These are phyloP conservation scores for Mycena galericulata DNA, from an alignment of 768 basidiomycete genomes.

Conservation along the genomic window DNA sequence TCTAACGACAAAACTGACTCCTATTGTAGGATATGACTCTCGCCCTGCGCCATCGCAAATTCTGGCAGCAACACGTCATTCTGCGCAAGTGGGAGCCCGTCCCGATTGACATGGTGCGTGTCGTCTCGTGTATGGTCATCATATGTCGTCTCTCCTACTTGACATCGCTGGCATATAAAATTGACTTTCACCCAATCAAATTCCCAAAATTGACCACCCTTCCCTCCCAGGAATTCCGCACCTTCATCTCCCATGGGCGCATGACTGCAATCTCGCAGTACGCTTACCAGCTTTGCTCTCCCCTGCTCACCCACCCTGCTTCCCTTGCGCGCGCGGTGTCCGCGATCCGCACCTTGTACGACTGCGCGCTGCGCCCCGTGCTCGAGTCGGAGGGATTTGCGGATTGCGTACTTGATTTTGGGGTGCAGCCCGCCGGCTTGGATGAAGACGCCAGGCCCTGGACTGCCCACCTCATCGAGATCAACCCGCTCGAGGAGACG, in stretches of 20 bases:
- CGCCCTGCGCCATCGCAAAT: slow-evolving; percentile 27
- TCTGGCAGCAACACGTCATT: slow-evolving; percentile 31
- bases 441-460: background rate
- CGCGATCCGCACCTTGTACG: slow-evolving; percentile 8
- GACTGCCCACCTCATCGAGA: slow-evolving; percentile 25
- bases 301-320: slow-evolving; percentile 1
- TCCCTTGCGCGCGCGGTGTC: background rate
- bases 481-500: slow-evolving; percentile 36
- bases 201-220: no score
- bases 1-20: no score
- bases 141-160: no score
- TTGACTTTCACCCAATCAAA: no score
- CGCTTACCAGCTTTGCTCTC: slow-evolving; percentile 33
- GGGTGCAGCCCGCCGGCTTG: slow-evolving; percentile 3
- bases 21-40: slow-evolving; percentile 32
- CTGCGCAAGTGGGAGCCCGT: slow-evolving; percentile 33
- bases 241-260: slow-evolving; percentile 21
- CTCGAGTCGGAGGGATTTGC: background rate
- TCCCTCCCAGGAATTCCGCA: slow-evolving; percentile 34
- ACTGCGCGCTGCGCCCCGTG: slow-evolving; percentile 14
- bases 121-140: no score
- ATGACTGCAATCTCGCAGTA: slow-evolving; percentile 35
- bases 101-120: slow-evolving; percentile 30
- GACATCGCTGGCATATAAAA: no score
- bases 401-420: slow-evolving; percentile 28